These are phyloP conservation scores for Rhizomucor pusillus DNA, from an alignment of 371 early-diverging fungal genomes.

Conservation along the genomic window DNA sequence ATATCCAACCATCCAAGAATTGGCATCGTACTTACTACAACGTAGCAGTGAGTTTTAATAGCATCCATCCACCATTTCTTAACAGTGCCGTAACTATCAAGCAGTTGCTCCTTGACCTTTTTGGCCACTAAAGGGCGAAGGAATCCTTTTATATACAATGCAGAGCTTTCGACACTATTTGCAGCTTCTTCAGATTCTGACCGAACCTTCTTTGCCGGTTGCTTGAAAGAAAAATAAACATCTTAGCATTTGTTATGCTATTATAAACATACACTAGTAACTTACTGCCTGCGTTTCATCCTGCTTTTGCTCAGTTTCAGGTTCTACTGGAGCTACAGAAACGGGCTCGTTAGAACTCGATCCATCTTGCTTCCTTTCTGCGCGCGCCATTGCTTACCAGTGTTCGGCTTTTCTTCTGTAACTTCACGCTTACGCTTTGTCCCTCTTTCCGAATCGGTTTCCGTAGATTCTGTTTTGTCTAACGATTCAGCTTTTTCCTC, in stretches of 20 bases:
- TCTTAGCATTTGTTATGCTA: not conserved
- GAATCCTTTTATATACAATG: constrained; percentile 73
- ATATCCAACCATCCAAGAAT: not conserved
- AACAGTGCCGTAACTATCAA: constrained; percentile 63
- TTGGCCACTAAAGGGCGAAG: constrained; percentile 71
- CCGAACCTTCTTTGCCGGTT: not conserved
- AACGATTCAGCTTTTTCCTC: not conserved
- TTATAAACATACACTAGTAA: no score
- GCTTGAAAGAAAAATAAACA: constrained; percentile 1
- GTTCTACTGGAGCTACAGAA: no score
- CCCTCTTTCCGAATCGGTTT: not conserved
- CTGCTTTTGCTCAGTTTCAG: no score
- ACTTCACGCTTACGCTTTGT: constrained; percentile 8
- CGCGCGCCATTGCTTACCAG: not conserved
- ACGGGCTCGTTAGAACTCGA: no score
- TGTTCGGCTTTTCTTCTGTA: not conserved
- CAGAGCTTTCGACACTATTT: constrained; percentile 15
- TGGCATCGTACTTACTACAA: constrained; percentile 49
- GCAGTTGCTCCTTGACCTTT: constrained; percentile 59
- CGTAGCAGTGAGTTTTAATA: constrained; percentile 85
- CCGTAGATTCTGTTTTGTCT: not conserved
- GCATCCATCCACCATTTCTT: constrained; percentile 81
- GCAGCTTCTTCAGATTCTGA: not conserved
- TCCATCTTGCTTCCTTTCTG: no score
- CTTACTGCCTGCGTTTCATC: no score